Base-by-base conservation (phyloP, 768 basidiomycete genomes). In the Kwoniella sp. region DNA sequence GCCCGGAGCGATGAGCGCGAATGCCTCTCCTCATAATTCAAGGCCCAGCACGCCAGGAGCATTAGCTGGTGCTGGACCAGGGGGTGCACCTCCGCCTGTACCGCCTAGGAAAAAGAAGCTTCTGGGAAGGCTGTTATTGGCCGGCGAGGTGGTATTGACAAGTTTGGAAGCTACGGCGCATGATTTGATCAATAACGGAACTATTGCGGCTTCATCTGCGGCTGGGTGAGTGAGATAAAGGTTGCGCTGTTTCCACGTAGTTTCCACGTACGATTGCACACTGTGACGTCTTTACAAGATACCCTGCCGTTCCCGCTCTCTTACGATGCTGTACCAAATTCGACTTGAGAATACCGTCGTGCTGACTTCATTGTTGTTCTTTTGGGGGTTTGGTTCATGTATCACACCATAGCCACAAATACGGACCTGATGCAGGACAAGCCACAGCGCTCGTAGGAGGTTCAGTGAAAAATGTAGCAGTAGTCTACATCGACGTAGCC, bases 401-500 rank as follows among this genome's bases (percentile, higher is more conserved):
- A 46, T 4, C 47, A 22, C 17, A 25, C 51, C 2, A 67, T 21
- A 76, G 77, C n/a, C 80, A 81, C 72, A 77, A 77, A 64, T 89
- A 88, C 71, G 90, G 89, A 2, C 74, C 84, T 0, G 86, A 88
- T 55, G 88, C 86, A 7, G 87, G 83, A 10, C 82, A 86, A 49
- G 85, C 83, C 21, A 85, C 87, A 1, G 77, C 83, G 53, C 79
- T 88, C 56, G 80, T 88, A 61, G 85, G 87, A 6, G 87, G 86
- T 8, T 86, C 87, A 0, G 87, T 87, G 33, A 82, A 85, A 64
- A 90, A 91, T 78, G 85, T 89, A 13, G 87, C 84, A 2, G 81
- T 90, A 37, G 87, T 91, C 22, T 91, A 90, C 78, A 84, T 91
- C 44, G 90, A 91, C 75, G 83, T 88, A 82, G 80, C 83, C 1